Conservation (phyloP, 768 basidiomycete genomes). For the Floccularia luteovirens region DNA sequence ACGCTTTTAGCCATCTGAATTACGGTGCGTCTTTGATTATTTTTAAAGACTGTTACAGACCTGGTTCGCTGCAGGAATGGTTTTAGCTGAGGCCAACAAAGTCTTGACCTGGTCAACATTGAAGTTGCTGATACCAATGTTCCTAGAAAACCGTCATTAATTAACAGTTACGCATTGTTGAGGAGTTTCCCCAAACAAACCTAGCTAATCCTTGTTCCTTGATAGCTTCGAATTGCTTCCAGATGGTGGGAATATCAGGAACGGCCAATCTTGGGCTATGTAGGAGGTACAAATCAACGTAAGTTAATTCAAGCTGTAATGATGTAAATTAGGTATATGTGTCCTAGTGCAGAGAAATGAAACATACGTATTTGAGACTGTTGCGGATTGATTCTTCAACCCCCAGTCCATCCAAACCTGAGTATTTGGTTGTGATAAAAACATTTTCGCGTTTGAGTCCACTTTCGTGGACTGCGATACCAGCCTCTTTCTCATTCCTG, state of each 20-base stretch:
- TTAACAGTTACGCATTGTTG: background rate
- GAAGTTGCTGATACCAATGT: slow-evolving; percentile 72
- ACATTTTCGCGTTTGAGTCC: slow-evolving; percentile 48
- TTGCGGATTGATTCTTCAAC: slow-evolving; percentile 48
- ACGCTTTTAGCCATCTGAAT: too few relatives aligned
- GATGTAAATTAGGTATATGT: background rate
- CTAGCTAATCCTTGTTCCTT: slow-evolving; percentile 50
- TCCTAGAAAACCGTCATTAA: slow-evolving; percentile 26
- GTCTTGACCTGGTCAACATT: slow-evolving; percentile 42
- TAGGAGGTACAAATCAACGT: slow-evolving; percentile 69
- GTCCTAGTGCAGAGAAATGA: background rate
- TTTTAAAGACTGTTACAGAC: slow-evolving; percentile 19
- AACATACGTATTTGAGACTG: slow-evolving; percentile 46
- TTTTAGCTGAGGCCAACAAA: slow-evolving; percentile 49
- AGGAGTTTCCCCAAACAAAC: slow-evolving; percentile 20
- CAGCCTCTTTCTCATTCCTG: slow-evolving; percentile 53
- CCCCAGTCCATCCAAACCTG: slow-evolving; percentile 39
- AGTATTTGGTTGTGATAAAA: slow-evolving; percentile 64
- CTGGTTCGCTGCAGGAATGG: slow-evolving; percentile 65
- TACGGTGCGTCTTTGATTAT: background rate
- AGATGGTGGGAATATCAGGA: slow-evolving; percentile 54
- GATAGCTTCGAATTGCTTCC: slow-evolving; percentile 57
- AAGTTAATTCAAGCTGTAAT: slow-evolving; percentile 49
- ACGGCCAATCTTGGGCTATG: slow-evolving; percentile 46
- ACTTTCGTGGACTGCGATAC: slow-evolving; percentile 44